A percentile compares a stretch with the other conserved stretches of the same genome.
phyloP scores from a whole-genome alignment of 1,284 basidiomycete species.

The Tremellales sp. region DNA sequence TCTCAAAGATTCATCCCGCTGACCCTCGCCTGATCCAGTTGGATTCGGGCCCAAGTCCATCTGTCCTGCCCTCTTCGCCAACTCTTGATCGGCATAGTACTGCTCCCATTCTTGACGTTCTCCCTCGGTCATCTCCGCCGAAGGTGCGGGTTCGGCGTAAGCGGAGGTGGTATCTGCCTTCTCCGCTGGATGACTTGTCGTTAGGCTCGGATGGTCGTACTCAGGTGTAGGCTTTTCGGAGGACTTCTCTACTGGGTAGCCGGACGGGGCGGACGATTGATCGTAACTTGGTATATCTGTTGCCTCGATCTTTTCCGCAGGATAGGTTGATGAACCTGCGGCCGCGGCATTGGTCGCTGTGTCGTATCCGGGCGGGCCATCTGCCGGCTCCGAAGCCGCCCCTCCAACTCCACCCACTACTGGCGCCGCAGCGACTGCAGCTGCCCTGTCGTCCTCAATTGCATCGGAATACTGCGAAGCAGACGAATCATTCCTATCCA shows the following conservation, averaged over 20 bases:
- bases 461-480: constrained; percentile 21
- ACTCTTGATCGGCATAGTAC: not conserved
- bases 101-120: not conserved
- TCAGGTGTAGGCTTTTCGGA: not conserved
- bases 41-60: no score
- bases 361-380: not conserved
- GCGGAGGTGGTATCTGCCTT: no score
- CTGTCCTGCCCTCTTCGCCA: not conserved
- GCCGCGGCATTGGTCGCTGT: not conserved
- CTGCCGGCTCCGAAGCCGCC: not conserved
- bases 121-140: not conserved
- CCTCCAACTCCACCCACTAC: not conserved
- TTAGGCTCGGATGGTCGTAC: no score
- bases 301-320: not conserved
- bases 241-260: no score
- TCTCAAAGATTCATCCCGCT: not conserved
- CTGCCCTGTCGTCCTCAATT: constrained; percentile 1
- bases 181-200: no score
- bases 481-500: constrained; percentile 12
- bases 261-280: no score
- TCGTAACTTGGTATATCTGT: no score
- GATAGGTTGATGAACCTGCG: not conserved
- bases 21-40: not conserved
- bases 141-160: not conserved
- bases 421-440: not conserved